Conservation (phyloP, 306 rosid genomes). For the Parietaria judaica region DNA sequence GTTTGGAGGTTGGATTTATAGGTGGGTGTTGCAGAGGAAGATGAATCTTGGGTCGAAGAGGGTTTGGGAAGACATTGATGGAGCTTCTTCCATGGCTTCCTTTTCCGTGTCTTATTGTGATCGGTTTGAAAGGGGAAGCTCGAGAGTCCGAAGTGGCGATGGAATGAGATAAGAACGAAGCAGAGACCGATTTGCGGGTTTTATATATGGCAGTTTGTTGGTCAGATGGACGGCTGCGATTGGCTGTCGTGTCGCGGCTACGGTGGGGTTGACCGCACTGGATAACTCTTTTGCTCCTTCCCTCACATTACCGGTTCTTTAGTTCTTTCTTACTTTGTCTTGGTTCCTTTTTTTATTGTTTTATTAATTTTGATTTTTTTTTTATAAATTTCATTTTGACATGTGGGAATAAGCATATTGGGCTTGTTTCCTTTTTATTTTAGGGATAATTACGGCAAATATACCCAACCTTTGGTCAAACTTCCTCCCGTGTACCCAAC, state of each 20-base stretch:
- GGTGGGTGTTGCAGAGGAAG: conserved; percentile 28
- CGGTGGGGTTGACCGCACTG: conserved; percentile 3
- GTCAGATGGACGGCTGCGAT: conserved; percentile 26
- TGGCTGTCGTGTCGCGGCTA: neutral
- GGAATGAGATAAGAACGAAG: conserved; percentile 49
- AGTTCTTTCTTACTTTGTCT: neutral
- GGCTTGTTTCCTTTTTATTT: too few relatives aligned
- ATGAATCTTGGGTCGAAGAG: conserved; percentile 24
- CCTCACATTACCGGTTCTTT: neutral
- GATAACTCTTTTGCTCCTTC: neutral
- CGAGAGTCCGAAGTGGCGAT: neutral
- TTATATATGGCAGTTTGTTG: neutral
- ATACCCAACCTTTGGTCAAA: too few relatives aligned
- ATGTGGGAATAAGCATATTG: too few relatives aligned
- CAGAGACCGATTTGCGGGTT: neutral
- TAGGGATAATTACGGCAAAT: too few relatives aligned
- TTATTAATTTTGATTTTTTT: neutral
- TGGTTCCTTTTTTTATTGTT: neutral
- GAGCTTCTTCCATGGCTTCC: conserved; percentile 22
- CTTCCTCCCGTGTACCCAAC: too few relatives aligned
- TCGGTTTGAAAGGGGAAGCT: neutral
- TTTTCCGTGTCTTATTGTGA: neutral
- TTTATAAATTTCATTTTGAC: too few relatives aligned
- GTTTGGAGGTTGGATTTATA: neutral
- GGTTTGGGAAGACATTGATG: conserved; percentile 20